phyloP scores from a whole-genome alignment of 2,329 filamentous ascomycete species.

The Pestalotiopsis sp. region DNA sequence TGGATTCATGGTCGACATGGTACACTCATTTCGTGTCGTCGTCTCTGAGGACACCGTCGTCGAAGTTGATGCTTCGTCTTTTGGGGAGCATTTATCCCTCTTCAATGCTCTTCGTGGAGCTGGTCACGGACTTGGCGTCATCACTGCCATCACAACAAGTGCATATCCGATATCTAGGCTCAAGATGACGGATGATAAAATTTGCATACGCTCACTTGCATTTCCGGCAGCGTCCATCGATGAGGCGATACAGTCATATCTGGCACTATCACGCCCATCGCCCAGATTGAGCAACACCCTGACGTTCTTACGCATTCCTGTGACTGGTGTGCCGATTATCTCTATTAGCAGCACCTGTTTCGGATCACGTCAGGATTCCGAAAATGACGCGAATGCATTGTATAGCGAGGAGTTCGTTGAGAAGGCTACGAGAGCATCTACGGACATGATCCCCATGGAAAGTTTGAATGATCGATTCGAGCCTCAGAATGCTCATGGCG shows the following conservation, averaged over 20 bases:
- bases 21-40: constrained; percentile 4
- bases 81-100: background rate
- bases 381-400: background rate
- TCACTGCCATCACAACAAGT: constrained; percentile 8
- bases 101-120: constrained; percentile 12
- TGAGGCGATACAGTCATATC: background rate
- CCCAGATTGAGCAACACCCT: background rate
- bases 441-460: background rate
- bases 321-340: background rate
- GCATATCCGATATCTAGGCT: constrained; percentile 19
- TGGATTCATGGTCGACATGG: constrained; percentile 2
- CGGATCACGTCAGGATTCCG: background rate
- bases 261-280: background rate
- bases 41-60: constrained; percentile 1
- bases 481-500: constrained; percentile 1
- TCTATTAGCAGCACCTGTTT: background rate
- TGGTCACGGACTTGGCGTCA: constrained; percentile 14
- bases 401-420: background rate
- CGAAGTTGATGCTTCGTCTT: background rate
- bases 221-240: background rate
- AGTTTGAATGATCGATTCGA: background rate
- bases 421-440: background rate
- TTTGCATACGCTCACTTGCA: background rate
- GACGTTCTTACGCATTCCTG: background rate
- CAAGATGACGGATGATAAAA: constrained; percentile 5